Evolutionary conservation across 768 basidiomycete species (phyloP).

Genomic region (Russula emetica): DNA sequence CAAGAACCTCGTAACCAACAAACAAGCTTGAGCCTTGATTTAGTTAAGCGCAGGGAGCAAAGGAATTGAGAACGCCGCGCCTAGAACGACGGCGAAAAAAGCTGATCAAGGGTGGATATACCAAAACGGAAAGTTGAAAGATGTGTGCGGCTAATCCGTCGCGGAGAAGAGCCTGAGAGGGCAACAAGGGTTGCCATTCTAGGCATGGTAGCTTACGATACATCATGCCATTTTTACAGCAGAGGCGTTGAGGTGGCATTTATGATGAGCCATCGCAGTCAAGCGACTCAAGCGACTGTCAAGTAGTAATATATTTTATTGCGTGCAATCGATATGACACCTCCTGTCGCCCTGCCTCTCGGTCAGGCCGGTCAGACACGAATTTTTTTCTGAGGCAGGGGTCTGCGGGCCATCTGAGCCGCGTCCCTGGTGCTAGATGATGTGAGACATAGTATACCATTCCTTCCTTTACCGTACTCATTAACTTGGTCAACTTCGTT

Average conservation of each 20-base stretch:
- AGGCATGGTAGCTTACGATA: not conserved
- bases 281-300: too few species aligned
- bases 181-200: conserved; percentile 1
- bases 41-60: not conserved
- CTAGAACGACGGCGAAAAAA: not conserved
- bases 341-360: not conserved
- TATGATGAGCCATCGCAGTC: not conserved
- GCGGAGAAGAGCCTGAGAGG: not conserved
- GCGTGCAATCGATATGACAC: not conserved
- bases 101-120: not conserved
- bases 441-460: too few species aligned
- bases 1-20: too few species aligned
- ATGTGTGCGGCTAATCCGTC: not conserved
- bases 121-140: conserved; percentile 6
- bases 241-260: not conserved
- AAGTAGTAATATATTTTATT: too few species aligned
- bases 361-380: not conserved
- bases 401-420: too few species aligned
- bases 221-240: not conserved
- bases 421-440: too few species aligned
- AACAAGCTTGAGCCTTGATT: not conserved
- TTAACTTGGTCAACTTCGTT: too few species aligned
- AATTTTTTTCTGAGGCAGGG: too few species aligned
- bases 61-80: not conserved
- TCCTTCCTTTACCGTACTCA: not conserved